Conservation (phyloP, 768 basidiomycete genomes). For the Tricholoma terreum region DNA sequence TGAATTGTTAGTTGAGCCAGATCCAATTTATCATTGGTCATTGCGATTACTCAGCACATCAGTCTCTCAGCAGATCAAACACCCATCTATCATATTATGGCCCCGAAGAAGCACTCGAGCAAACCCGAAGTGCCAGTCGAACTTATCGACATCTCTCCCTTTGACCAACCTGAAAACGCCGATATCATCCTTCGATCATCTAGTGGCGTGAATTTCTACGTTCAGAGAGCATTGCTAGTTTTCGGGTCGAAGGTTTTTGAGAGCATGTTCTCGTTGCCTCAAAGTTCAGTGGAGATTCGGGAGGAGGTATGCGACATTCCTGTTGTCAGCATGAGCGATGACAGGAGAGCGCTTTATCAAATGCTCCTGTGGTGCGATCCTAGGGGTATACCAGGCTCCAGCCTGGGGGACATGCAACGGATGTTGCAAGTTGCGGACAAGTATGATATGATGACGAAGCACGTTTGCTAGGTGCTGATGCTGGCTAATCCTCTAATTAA, state of each 20-base stretch:
- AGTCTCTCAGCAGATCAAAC: too few species aligned
- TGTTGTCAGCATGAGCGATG: conserved; percentile 12
- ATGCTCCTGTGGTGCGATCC: conserved; percentile 38
- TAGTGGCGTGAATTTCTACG: conserved; percentile 30
- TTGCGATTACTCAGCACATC: too few species aligned
- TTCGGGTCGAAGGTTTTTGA: conserved; percentile 29
- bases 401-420: conserved; percentile 32
- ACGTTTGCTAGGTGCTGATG: conserved; percentile 26
- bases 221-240: conserved; percentile 24
- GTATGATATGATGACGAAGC: conserved; percentile 35
- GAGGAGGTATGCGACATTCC: conserved; percentile 3
- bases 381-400: conserved; percentile 29
- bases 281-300: too few species aligned
- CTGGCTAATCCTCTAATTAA: conserved; percentile 22
- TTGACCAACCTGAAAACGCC: conserved; percentile 15
- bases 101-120: too few species aligned
- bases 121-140: too few species aligned
- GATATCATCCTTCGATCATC: conserved; percentile 25
- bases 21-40: too few species aligned
- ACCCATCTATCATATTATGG: too few species aligned
- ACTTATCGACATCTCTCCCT: conserved; percentile 2
- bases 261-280: conserved; percentile 27
- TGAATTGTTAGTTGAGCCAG: too few species aligned
- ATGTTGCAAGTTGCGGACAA: conserved; percentile 35
- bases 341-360: conserved; percentile 2